Base-by-base conservation (phyloP, 768 basidiomycete genomes). In the Amylocystis lapponica region DNA sequence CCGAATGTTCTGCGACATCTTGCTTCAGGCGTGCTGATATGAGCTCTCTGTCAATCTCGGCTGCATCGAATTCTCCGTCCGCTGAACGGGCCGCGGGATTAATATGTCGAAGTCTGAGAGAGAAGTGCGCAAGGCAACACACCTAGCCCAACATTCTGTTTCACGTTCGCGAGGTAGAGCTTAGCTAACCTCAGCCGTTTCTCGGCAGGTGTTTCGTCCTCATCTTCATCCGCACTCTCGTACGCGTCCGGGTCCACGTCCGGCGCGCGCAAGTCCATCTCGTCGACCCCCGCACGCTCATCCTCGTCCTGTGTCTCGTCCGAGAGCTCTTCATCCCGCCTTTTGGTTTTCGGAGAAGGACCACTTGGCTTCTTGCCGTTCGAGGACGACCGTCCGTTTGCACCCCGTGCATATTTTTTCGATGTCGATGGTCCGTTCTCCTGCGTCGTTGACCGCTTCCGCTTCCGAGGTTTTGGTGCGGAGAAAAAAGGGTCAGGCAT, bases 31-130 rank as follows among this genome's bases (percentile, higher is more conserved):
- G 72, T 16, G 92, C 75, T 33, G 87, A 87, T 48, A 99, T 88
- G 49, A 97, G 71, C 51, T 97, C 95, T 54, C 79, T 78, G 70
- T 99, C 96, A 21, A 98, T 82, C 53, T 97, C 94, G 1, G 89
- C 93, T 4, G 96, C 96, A 60, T 99, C 95, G 50, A 82, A 93
- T 49, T 92, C 92, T 26, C 86, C 89, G 20, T 93, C 93, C 46
- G 82, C 90, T 79, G 48, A 19, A 38, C 20, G 26, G 26, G 26
- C 11, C 2, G 12, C 7, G 26, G 30, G 23, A 26, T 27, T 7
- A 22, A 14, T 31, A 8, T 9, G n/a, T 17, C 27, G 22, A 27
- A 26, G 10, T 39, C 13, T n/a, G 12, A 7, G 22, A 26, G 10
- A 14, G 9, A 11, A n/a, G n/a, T n/a, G n/a, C 3, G 31, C 27